Evolutionary conservation across 129 eudicot species (phyloP), one percentile per base, ranked within the genome.

Genomic region (Erigeron canadensis): DNA sequence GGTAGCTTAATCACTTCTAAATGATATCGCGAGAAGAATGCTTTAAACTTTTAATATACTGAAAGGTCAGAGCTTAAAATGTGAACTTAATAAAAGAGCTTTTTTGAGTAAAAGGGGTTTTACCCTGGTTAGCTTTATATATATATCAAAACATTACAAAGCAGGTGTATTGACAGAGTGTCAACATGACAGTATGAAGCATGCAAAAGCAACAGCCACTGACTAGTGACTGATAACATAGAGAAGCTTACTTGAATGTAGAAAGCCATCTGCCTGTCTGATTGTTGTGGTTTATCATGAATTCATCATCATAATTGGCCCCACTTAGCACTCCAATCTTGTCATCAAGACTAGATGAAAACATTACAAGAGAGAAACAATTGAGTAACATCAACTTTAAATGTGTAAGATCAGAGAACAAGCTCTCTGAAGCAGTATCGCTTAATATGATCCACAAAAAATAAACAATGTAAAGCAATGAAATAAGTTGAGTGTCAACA

Each of bases 181-280:
- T 28, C 34, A 28, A n/a, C n/a, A n/a, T n/a, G n/a, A n/a, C n/a
- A n/a, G n/a, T n/a, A n/a, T n/a, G n/a, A n/a, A n/a, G n/a, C n/a
- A n/a, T n/a, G n/a, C n/a, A n/a, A n/a, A n/a, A n/a, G n/a, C n/a
- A n/a, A n/a, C n/a, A n/a, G n/a, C n/a, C n/a, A n/a, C n/a, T n/a
- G n/a, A n/a, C n/a, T n/a, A n/a, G n/a, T n/a, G 23, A 54, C 23
- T 8, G 23, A 54, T 40, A 41, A 40, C 56, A 21, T 54, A 61
- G 0, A 37, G 41, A 47, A 47, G 42, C 80, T 67, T 83, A 93
- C 98, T 84, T 93, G 80, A 93, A 87, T 45, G 89, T 21, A 39
- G 96, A 86, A 58, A 78, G 78, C 86, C 92, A 83, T 82, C 88
- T 89, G 56, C 86, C 85, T 18, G 92, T 89, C 59, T 72, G 84